These are phyloP conservation scores for Epithemia pelagica DNA, from an alignment of 108 stramenopile species.

Conservation along the genomic window DNA sequence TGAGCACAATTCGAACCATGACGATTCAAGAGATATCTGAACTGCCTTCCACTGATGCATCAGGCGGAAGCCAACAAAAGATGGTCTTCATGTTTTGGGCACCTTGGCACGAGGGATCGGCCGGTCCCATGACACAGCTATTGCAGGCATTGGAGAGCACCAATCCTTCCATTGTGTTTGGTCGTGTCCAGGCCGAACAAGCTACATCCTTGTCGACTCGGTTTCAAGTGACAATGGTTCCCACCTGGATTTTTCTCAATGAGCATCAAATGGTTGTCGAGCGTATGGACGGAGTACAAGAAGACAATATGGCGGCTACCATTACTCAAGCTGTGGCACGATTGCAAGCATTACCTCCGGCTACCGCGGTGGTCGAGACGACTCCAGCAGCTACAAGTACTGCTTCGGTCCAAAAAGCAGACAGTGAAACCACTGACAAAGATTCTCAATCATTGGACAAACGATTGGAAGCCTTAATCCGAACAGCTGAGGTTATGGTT, in stretches of 20 bases:
- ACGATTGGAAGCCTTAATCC: constrained; percentile 53
- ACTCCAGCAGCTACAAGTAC: constrained; percentile 14
- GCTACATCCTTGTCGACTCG: constrained; percentile 24
- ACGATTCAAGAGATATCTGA: constrained; percentile 1
- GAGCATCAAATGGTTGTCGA: constrained; percentile 42
- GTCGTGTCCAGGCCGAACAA: constrained; percentile 78
- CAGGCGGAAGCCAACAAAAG: too few relatives aligned
- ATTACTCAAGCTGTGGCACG: constrained; percentile 54
- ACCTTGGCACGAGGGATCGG: constrained; percentile 80
- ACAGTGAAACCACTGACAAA: constrained; percentile 3
- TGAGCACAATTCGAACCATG: not conserved
- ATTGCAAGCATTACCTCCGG: constrained; percentile 9
- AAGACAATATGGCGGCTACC: constrained; percentile 61
- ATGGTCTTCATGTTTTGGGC: constrained; percentile 82
- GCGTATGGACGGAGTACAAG: constrained; percentile 65
- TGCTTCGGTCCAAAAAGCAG: not conserved
- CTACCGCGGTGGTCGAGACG: not conserved
- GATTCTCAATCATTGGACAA: constrained; percentile 39
- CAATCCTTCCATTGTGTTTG: constrained; percentile 19
- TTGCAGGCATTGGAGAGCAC: constrained; percentile 40
- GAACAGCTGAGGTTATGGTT: constrained; percentile 72
- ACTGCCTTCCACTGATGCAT: constrained; percentile 10
- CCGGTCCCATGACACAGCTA: constrained; percentile 46
- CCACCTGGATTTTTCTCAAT: constrained; percentile 79
- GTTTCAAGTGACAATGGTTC: constrained; percentile 77